Conservation (phyloP, 768 basidiomycete genomes). For the Kwoniella shandongensis region DNA sequence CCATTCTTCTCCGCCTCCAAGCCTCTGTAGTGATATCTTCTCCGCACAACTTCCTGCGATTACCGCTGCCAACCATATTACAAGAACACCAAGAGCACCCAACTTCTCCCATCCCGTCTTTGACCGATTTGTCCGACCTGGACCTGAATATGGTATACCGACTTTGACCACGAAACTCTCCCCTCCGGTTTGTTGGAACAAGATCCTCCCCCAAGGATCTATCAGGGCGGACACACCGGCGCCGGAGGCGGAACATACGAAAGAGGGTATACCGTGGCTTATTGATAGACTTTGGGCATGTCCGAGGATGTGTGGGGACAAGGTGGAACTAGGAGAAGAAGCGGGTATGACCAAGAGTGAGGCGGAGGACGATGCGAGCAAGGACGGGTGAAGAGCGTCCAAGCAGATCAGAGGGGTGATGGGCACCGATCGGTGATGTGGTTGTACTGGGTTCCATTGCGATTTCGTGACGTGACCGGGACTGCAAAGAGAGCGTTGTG, state of each 20-base stretch:
- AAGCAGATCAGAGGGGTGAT: slow-evolving; percentile 26
- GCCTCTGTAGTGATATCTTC: too few species aligned
- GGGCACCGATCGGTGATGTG: slow-evolving; percentile 5
- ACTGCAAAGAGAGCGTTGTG: too few species aligned
- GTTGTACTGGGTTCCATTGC: slow-evolving; percentile 4
- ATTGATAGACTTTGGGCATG: slow-evolving; percentile 13
- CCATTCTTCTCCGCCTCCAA: too few species aligned
- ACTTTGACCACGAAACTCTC: slow-evolving; percentile 12
- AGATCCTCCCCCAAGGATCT: slow-evolving; percentile 15
- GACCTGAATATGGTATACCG: background rate
- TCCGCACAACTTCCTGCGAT: too few species aligned
- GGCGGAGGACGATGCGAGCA: background rate
- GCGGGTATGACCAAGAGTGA: slow-evolving; percentile 4
- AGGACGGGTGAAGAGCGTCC: slow-evolving; percentile 23
- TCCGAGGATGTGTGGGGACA: slow-evolving; percentile 10
- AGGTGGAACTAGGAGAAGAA: background rate
- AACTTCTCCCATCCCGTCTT: too few species aligned
- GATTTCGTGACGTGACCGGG: too few species aligned
- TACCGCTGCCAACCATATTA: too few species aligned
- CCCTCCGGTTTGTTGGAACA: slow-evolving; percentile 17
- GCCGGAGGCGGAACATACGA: slow-evolving; percentile 15
- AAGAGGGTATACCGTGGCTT: slow-evolving; percentile 13
- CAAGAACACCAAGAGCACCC: too few species aligned
- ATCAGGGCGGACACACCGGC: slow-evolving; percentile 14
- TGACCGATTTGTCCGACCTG: background rate